Base-by-base conservation (phyloP, 169 alveolate genomes). In the Cryptosporidium sp. region DNA sequence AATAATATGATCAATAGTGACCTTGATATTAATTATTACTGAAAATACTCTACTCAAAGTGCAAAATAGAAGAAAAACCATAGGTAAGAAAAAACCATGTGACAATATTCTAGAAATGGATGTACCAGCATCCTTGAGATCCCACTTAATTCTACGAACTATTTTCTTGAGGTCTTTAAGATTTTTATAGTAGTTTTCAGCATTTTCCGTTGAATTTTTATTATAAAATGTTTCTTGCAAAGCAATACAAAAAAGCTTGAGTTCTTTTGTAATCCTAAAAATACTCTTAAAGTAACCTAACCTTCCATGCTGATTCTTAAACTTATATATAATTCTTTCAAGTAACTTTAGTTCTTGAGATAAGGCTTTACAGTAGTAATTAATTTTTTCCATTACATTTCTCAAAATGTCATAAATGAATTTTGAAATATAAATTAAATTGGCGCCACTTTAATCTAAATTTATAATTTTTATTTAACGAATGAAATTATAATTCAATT, bases 271-370 rank as follows among this genome's bases (percentile, higher is more conserved):
- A n/a, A 29, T 65, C 29, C 75, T 62, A n/a, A 80, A 80, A 26
- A 80, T 18, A n/a, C 89, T 48, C 43, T 21, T 45, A 41, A 80
- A 80, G 26, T 80, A 67, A 1, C 68, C 68, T n/a, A 80, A 29
- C 35, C 89, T 80, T 8, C 89, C 89, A 59, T 80, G 89, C 43
- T 80, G 89, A 41, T 80, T 80, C 55, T 80, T 80, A 80, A 80
- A 80, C 33, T 80, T 80, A 41, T 80, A 80, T 58, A 80, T 80
- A 21, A 48, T 41, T 41, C 89, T 31, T 8, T 58, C 37, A n/a
- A 80, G 58, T 21, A 80, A 26, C 23, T 29, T 21, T 31, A 48
- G 45, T 23, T 80, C 89, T 48, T 80, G 89, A 18, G 55, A 41
- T 39, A 61, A 62, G 33, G 37, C 37, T 33, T 43, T 31, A 16